Evolutionary conservation across 2,329 filamentous ascomycete species (phyloP).

Genomic region (Scolecobasidium constrictum): DNA sequence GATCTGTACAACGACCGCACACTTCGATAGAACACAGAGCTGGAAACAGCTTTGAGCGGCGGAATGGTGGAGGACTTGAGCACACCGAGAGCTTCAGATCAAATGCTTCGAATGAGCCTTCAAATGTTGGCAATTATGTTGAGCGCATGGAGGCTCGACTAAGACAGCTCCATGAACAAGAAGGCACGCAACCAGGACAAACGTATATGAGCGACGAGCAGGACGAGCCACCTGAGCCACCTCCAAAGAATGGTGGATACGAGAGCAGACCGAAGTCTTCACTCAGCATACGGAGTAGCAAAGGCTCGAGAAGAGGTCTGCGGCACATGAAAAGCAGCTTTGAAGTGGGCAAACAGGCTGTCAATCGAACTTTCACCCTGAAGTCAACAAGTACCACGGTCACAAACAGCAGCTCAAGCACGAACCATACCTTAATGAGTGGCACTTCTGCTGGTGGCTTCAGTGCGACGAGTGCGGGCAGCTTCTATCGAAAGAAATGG

Average conservation of each 20-base stretch:
- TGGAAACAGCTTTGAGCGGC: slow-evolving; percentile 38
- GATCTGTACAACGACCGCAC: slow-evolving; percentile 38
- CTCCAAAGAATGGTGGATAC: slow-evolving; percentile 37
- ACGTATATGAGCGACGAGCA: neutral
- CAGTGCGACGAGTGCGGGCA: slow-evolving; percentile 91
- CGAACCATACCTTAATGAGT: slow-evolving; percentile 83
- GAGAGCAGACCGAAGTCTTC: slow-evolving; percentile 22
- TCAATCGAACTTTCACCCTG: slow-evolving; percentile 74
- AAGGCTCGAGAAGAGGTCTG: slow-evolving; percentile 20
- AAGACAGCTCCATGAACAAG: slow-evolving; percentile 29
- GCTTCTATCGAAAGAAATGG: slow-evolving; percentile 46
- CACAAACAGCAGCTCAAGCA: slow-evolving; percentile 56
- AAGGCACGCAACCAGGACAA: slow-evolving; percentile 7
- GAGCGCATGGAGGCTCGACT: slow-evolving; percentile 83
- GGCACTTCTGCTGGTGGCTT: slow-evolving; percentile 81
- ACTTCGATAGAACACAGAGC: slow-evolving; percentile 48
- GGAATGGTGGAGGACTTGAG: slow-evolving; percentile 35
- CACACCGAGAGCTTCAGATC: slow-evolving; percentile 25
- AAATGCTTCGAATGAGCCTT: slow-evolving; percentile 46
- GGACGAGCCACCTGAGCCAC: slow-evolving; percentile 43
- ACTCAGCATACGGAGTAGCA: slow-evolving; percentile 9
- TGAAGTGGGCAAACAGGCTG: slow-evolving; percentile 57
- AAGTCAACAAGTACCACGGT: slow-evolving; percentile 70
- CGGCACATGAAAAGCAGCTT: slow-evolving; percentile 64
- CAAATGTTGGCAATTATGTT: slow-evolving; percentile 75